These are phyloP conservation scores for Neofusicoccum sp. DNA, from an alignment of 2,329 filamentous ascomycete species.

Conservation along the genomic window DNA sequence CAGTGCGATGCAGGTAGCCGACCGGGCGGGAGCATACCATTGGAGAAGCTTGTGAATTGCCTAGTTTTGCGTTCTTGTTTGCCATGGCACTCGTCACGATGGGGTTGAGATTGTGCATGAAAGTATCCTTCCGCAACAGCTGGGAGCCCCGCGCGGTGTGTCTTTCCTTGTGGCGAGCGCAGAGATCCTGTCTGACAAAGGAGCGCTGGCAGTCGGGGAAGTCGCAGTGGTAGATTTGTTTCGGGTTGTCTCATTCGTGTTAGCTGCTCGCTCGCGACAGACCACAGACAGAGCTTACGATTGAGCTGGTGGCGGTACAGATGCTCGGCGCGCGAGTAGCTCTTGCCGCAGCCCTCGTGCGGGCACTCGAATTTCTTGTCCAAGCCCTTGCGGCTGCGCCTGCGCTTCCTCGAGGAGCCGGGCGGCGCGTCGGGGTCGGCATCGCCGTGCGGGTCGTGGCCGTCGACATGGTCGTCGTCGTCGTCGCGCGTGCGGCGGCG, in stretches of 20 bases:
- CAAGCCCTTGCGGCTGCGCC: conserved; percentile 72
- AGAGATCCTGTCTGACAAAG: conserved; percentile 91
- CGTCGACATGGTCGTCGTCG: conserved; percentile 27
- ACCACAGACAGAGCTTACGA: conserved; percentile 56
- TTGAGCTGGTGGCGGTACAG: conserved; percentile 96
- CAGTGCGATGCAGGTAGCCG: neutral
- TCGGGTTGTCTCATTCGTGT: conserved; percentile 68
- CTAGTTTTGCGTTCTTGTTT: conserved; percentile 28
- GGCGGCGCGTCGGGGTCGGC: conserved; percentile 21
- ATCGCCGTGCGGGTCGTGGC: conserved; percentile 27
- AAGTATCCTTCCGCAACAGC: conserved; percentile 67
- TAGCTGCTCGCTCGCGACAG: conserved; percentile 18
- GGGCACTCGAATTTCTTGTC: conserved; percentile 74
- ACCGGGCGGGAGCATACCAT: conserved; percentile 21
- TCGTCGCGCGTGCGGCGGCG: conserved; percentile 39
- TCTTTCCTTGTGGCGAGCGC: conserved; percentile 61
- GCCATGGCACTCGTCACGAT: conserved; percentile 34
- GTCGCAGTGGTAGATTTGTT: conserved; percentile 91
- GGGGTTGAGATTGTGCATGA: conserved; percentile 53
- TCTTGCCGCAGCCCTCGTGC: conserved; percentile 86
- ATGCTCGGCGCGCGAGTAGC: conserved; percentile 94
- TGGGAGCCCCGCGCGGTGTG: conserved; percentile 66
- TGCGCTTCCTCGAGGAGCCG: conserved; percentile 52
- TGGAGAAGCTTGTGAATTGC: conserved; percentile 26
- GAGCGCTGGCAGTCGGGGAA: conserved; percentile 86